These are phyloP conservation scores for Phaseolus lunatus DNA, from an alignment of 306 rosid genomes.

Conservation along the genomic window DNA sequence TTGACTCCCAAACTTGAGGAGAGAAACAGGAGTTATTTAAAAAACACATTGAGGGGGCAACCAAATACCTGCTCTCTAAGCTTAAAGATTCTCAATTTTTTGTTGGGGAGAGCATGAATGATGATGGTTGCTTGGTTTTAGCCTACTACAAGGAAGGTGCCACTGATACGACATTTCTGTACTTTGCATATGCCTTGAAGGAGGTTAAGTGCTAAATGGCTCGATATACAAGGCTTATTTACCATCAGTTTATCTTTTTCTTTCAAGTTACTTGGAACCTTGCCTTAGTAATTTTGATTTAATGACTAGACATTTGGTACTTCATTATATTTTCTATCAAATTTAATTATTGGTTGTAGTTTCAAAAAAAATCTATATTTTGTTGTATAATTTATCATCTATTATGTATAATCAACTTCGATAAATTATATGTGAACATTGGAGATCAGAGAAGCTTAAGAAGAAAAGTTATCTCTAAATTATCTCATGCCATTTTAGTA, in stretches of 20 bases:
- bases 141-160: constrained; percentile 92
- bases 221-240: constrained; percentile 35
- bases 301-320: constrained; percentile 18
- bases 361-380: no score
- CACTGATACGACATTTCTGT: constrained; percentile 77
- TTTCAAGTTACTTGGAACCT: constrained; percentile 39
- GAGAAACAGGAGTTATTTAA: constrained; percentile 66
- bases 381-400: no score
- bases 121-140: constrained; percentile 66
- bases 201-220: constrained; percentile 71
- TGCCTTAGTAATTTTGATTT: constrained; percentile 23
- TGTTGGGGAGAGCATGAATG: constrained; percentile 89
- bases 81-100: constrained; percentile 75
- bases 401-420: no score
- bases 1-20: constrained; percentile 66
- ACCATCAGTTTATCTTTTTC: constrained; percentile 36
- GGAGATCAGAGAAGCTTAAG: no score
- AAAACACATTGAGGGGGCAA: constrained; percentile 76
- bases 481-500: no score
- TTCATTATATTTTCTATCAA: constrained; percentile 4
- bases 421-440: no score
- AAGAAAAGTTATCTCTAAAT: no score
- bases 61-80: constrained; percentile 71
- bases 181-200: constrained; percentile 70
- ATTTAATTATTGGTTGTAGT: constrained; percentile 34